Evolutionary conservation across 164 flowering plant species (phyloP).

Genomic region (Piper betle): DNA sequence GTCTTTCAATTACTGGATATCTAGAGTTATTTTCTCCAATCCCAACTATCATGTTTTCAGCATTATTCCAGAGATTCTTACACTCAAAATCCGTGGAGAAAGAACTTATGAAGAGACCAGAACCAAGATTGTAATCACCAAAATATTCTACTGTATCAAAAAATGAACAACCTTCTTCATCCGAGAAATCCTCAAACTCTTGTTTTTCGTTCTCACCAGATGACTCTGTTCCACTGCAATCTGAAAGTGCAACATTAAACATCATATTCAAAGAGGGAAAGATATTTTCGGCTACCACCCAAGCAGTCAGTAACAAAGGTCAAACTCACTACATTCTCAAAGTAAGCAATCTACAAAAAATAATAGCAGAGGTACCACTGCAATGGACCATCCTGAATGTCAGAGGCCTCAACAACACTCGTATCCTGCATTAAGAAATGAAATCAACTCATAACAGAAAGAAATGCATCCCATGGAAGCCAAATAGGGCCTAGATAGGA

Average conservation of each 20-base stretch:
- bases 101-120: slow-evolving; percentile 7
- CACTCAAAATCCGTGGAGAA: slow-evolving; percentile 8
- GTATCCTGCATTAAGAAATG: slow-evolving; percentile 43
- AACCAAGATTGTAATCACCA: slow-evolving; percentile 26
- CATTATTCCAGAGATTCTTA: too few species aligned
- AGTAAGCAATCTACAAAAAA: too few species aligned
- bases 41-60: too few species aligned
- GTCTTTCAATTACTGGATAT: slow-evolving; percentile 48
- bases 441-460: neutral
- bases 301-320: too few species aligned
- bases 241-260: slow-evolving; percentile 20
- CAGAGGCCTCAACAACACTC: slow-evolving; percentile 56
- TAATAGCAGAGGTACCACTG: slow-evolving; percentile 34
- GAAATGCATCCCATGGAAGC: neutral
- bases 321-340: too few species aligned
- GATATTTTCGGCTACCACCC: neutral
- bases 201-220: slow-evolving; percentile 84
- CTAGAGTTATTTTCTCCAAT: too few species aligned
- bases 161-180: slow-evolving; percentile 55
- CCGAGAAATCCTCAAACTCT: slow-evolving; percentile 68
- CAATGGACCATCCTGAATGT: slow-evolving; percentile 45
- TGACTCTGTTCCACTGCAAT: slow-evolving; percentile 79
- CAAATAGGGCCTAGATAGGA: neutral
- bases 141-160: slow-evolving; percentile 62
- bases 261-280: too few species aligned